Evolutionary conservation across 805 yeast species (phyloP).

Genomic region (Millerozyma miso): DNA sequence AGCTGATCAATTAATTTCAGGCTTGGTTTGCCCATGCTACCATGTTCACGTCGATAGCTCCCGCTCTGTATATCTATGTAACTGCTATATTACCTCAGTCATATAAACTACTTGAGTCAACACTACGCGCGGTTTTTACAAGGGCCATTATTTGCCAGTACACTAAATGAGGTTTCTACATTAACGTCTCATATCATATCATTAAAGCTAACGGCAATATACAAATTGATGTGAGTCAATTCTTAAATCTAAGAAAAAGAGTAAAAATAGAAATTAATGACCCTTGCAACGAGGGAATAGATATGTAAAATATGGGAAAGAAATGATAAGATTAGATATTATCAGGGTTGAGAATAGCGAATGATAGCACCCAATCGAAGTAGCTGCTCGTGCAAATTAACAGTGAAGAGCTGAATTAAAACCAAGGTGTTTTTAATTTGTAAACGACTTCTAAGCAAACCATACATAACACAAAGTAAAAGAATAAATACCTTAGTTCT

Average conservation of each 20-base stretch:
- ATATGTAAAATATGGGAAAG: neutral
- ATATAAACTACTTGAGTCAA: neutral
- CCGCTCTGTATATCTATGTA: neutral
- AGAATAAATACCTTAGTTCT: neutral
- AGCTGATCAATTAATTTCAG: conserved; percentile 22
- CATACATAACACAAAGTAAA: neutral
- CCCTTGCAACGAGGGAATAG: neutral
- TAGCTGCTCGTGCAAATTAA: neutral
- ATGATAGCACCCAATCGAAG: neutral
- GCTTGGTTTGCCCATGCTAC: conserved; percentile 17
- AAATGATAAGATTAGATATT: neutral
- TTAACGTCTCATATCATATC: neutral
- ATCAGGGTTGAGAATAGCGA: neutral
- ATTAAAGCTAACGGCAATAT: neutral
- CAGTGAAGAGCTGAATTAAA: neutral
- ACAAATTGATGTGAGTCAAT: neutral
- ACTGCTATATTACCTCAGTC: neutral
- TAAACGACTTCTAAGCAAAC: neutral
- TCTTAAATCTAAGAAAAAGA: neutral
- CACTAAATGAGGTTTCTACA: neutral
- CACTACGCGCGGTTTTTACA: neutral
- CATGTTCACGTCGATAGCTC: conserved; percentile 4
- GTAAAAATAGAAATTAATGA: neutral
- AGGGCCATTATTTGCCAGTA: neutral
- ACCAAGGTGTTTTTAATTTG: neutral